phyloP scores from a whole-genome alignment of 495 filamentous ascomycete species.

The Annulohypoxylon moriforme region DNA sequence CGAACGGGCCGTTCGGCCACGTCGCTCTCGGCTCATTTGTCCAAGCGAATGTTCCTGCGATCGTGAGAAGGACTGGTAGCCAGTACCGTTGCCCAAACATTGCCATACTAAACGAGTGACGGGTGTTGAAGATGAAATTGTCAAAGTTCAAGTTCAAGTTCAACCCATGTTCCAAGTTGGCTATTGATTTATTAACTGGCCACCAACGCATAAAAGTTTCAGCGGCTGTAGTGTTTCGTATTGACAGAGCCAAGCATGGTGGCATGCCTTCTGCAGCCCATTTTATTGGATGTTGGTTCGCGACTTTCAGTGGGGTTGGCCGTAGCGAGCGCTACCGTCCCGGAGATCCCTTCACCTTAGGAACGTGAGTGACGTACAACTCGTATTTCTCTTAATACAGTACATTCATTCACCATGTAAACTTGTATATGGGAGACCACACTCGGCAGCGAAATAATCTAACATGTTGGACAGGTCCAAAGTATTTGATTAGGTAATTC shows the following conservation, averaged over 20 bases:
- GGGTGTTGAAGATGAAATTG: slow-evolving; percentile 9
- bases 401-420: too few relatives aligned
- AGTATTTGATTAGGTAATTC: too few relatives aligned
- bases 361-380: background rate
- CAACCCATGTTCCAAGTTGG: slow-evolving; percentile 1
- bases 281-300: slow-evolving; percentile 29
- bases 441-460: too few relatives aligned
- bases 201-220: slow-evolving; percentile 35
- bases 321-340: slow-evolving; percentile 4
- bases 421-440: too few relatives aligned
- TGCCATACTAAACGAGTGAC: slow-evolving; percentile 32
- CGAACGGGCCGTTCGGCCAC: slow-evolving; percentile 52
- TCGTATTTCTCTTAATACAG: slow-evolving; percentile 20
- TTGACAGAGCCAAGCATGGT: slow-evolving; percentile 21
- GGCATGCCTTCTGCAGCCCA: slow-evolving; percentile 1
- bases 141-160: slow-evolving; percentile 14
- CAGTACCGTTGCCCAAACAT: slow-evolving; percentile 12
- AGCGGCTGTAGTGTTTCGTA: slow-evolving; percentile 29
- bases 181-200: slow-evolving; percentile 11
- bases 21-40: slow-evolving; percentile 32
- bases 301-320: slow-evolving; percentile 23
- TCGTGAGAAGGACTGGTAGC: slow-evolving; percentile 17
- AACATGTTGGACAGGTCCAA: too few relatives aligned
- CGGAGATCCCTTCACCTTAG: slow-evolving; percentile 18
- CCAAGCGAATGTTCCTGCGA: slow-evolving; percentile 22